phyloP scores from a whole-genome alignment of 1,284 basidiomycete genomes.

The Anthracocystis panici-leucophaei region DNA sequence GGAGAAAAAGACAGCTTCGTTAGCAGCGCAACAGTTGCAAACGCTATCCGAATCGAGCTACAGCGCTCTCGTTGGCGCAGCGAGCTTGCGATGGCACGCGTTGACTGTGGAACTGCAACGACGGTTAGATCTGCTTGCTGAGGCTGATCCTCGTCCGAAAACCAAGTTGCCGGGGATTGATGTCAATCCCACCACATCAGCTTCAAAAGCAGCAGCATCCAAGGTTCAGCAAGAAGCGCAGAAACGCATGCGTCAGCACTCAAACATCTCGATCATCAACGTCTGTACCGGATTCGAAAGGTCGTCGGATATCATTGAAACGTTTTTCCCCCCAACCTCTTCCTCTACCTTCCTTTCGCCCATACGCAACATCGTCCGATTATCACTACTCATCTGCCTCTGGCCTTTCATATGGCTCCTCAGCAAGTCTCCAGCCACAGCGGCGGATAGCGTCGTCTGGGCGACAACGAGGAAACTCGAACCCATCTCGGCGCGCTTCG shows the following conservation, averaged over 20 bases:
- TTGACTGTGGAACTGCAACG: conserved; percentile 59
- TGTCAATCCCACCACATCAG: conserved; percentile 6
- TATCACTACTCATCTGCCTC: conserved; percentile 17
- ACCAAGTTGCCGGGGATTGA: conserved; percentile 60
- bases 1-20: not conserved
- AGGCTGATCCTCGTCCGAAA: conserved; percentile 56
- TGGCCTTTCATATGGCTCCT: conserved; percentile 57
- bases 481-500: conserved; percentile 11
- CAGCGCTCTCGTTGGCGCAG: conserved; percentile 39
- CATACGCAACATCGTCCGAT: conserved; percentile 13
- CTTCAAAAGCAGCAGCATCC: conserved; percentile 6
- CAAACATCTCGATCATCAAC: conserved; percentile 57
- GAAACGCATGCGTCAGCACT: conserved; percentile 24
- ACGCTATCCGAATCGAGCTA: conserved; percentile 24
- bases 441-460: conserved; percentile 55
- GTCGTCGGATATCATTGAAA: conserved; percentile 40
- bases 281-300: conserved; percentile 67
- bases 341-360: not conserved
- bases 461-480: conserved; percentile 37
- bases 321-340: conserved; percentile 23
- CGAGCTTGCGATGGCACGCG: conserved; percentile 50
- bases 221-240: conserved; percentile 8
- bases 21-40: not conserved
- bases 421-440: conserved; percentile 43
- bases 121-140: conserved; percentile 54